phyloP scores from a whole-genome alignment of 179 eudicot genomes.

The Nepenthes alata region DNA sequence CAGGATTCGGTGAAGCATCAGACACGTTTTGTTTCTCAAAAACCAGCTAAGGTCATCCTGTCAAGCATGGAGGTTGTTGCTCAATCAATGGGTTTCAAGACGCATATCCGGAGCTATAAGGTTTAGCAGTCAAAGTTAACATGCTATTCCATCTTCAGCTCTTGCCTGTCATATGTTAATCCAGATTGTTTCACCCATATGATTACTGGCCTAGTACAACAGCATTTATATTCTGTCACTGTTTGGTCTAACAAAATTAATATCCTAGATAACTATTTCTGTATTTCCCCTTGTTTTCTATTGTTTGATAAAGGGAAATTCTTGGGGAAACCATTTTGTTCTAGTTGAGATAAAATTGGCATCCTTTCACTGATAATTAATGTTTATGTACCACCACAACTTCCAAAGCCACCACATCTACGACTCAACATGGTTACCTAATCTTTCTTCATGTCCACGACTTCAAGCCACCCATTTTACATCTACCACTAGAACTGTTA shows the following conservation, averaged over 20 bases:
- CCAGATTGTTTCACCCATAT: too few relatives aligned
- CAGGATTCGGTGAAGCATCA: conserved; percentile 78
- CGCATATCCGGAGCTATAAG: conserved; percentile 82
- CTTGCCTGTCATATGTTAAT: background rate
- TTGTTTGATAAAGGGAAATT: background rate
- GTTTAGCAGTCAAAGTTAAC: conserved; percentile 17
- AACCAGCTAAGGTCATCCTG: conserved; percentile 75
- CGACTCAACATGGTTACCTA: too few relatives aligned
- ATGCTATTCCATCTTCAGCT: too few relatives aligned
- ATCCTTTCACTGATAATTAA: too few relatives aligned
- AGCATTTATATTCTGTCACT: background rate
- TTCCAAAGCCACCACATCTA: too few relatives aligned
- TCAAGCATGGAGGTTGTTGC: conserved; percentile 93
- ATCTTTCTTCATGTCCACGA: too few relatives aligned
- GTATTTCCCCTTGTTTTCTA: background rate
- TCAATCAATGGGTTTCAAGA: conserved; percentile 97
- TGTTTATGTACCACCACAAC: too few relatives aligned
- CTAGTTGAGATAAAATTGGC: too few relatives aligned
- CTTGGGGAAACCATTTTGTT: too few relatives aligned
- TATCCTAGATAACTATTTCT: background rate
- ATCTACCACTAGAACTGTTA: too few relatives aligned
- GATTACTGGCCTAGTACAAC: background rate
- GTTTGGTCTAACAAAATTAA: background rate
- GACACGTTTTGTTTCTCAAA: conserved; percentile 80
- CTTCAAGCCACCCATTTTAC: too few relatives aligned